A percentile compares a stretch with the other conserved stretches of the same genome.
These are phyloP conservation scores for Aspergillus melleus DNA, from an alignment of 2,329 filamentous ascomycete species.

Conservation along the genomic window DNA sequence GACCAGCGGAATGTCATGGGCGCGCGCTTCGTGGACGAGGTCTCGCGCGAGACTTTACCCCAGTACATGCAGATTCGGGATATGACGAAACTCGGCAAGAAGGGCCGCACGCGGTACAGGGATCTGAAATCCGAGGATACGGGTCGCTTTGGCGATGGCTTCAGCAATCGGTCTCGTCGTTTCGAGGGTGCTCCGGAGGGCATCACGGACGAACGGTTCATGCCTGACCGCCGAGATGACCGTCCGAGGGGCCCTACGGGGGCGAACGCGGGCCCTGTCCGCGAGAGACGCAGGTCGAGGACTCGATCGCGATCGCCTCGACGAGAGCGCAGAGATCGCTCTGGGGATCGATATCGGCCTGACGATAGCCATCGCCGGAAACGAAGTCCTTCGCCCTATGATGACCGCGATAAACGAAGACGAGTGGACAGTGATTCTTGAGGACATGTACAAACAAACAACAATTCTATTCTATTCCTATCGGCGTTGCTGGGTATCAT, in stretches of 20 bases:
- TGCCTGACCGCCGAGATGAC: conserved; percentile 44
- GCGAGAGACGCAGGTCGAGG: conserved; percentile 36
- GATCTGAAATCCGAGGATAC: conserved; percentile 91
- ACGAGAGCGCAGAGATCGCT: conserved; percentile 42
- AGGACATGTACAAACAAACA: conserved; percentile 10
- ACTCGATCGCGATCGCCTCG: conserved; percentile 56
- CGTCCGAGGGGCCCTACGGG: conserved; percentile 42
- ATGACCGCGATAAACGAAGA: conserved; percentile 44
- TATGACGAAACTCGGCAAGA: conserved; percentile 89
- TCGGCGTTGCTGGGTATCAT: conserved; percentile 23
- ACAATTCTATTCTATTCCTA: conserved; percentile 9
- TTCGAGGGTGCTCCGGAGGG: conserved; percentile 37
- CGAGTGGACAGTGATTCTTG: conserved; percentile 33
- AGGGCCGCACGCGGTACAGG: conserved; percentile 85
- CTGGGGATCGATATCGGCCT: conserved; percentile 50
- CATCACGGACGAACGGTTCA: conserved; percentile 48
- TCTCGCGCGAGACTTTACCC: conserved; percentile 80
- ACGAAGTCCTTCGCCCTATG: conserved; percentile 44
- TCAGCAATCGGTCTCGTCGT: conserved; percentile 26
- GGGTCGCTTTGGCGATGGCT: conserved; percentile 67
- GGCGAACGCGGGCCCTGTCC: conserved; percentile 47
- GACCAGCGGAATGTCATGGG: conserved; percentile 85
- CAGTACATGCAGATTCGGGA: conserved; percentile 91
- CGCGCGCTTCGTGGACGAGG: conserved; percentile 76
- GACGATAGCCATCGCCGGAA: conserved; percentile 36